Conservation (phyloP, 2,329 filamentous ascomycete species). For the Ophiobolus disseminans region DNA sequence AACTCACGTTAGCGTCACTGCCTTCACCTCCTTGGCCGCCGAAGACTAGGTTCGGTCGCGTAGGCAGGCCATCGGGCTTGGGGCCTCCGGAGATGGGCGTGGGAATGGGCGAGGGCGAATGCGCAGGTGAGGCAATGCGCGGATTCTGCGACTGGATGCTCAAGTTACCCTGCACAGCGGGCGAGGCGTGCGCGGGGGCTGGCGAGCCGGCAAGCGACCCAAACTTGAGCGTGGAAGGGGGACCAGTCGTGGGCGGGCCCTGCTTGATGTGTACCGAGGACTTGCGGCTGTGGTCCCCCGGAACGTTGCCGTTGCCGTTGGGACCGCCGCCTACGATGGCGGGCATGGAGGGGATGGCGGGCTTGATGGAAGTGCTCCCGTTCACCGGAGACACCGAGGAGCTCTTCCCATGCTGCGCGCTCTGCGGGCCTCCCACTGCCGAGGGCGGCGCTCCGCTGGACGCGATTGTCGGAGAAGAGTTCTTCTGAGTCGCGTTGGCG, state of each 20-base stretch:
- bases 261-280: slow-evolving; percentile 93
- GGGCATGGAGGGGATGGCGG: slow-evolving; percentile 69
- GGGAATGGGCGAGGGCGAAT: slow-evolving; percentile 92
- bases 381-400: slow-evolving; percentile 76
- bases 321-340: slow-evolving; percentile 68
- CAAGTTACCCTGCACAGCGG: slow-evolving; percentile 67
- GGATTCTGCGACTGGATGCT: slow-evolving; percentile 66
- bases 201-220: slow-evolving; percentile 72
- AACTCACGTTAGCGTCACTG: slow-evolving; percentile 73
- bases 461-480: slow-evolving; percentile 56
- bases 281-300: slow-evolving; percentile 79
- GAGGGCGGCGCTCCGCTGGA: slow-evolving; percentile 59
- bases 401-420: slow-evolving; percentile 53
- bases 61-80: slow-evolving; percentile 77
- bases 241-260: slow-evolving; percentile 67
- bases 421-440: slow-evolving; percentile 64
- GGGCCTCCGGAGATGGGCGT: slow-evolving; percentile 84
- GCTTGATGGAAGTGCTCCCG: slow-evolving; percentile 76
- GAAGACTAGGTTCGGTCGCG: slow-evolving; percentile 73
- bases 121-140: slow-evolving; percentile 80
- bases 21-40: slow-evolving; percentile 82
- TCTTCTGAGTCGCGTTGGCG: slow-evolving; percentile 68
- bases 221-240: slow-evolving; percentile 73
- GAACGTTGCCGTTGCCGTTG: slow-evolving; percentile 65
- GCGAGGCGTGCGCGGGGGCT: slow-evolving; percentile 70